These are phyloP conservation scores for Eutrema yunnanense DNA, from an alignment of 345 rosid genomes.

Conservation along the genomic window DNA sequence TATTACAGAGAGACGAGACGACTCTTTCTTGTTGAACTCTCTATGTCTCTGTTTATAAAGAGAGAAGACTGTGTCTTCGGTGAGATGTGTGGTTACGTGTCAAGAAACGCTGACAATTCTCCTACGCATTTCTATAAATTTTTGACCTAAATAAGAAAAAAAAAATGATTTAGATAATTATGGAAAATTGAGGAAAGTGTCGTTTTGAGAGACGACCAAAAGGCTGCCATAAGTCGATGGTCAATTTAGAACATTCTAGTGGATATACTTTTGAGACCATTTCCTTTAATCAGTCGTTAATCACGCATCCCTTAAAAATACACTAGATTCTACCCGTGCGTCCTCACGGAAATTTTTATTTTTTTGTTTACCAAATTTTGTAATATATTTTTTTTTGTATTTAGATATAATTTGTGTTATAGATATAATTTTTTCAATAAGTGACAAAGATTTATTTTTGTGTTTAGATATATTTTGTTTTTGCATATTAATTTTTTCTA, in stretches of 20 bases:
- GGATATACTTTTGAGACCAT: slow-evolving; percentile 10
- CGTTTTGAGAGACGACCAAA: neutral
- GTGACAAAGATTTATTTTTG: too few relatives aligned
- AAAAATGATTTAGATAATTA: neutral
- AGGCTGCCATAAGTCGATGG: slow-evolving; percentile 22
- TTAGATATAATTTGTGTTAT: too few relatives aligned
- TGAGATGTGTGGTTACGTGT: slow-evolving; percentile 24
- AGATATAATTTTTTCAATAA: too few relatives aligned
- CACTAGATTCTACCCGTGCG: too few relatives aligned
- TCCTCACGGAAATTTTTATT: too few relatives aligned
- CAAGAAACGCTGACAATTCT: slow-evolving; percentile 3
- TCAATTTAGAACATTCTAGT: slow-evolving; percentile 18
- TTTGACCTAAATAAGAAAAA: neutral
- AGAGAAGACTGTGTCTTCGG: neutral
- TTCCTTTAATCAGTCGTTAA: neutral
- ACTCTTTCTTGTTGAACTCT: neutral
- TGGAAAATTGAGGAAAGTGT: neutral
- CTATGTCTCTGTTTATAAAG: neutral
- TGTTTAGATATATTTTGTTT: too few relatives aligned
- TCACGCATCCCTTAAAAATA: neutral
- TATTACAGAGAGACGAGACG: slow-evolving; percentile 4
- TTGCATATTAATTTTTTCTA: too few relatives aligned
- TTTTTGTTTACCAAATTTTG: too few relatives aligned
- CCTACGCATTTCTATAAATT: neutral
- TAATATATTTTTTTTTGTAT: too few relatives aligned